Conservation (phyloP, 495 filamentous ascomycete species). For the Clavariopsis aquatica region DNA sequence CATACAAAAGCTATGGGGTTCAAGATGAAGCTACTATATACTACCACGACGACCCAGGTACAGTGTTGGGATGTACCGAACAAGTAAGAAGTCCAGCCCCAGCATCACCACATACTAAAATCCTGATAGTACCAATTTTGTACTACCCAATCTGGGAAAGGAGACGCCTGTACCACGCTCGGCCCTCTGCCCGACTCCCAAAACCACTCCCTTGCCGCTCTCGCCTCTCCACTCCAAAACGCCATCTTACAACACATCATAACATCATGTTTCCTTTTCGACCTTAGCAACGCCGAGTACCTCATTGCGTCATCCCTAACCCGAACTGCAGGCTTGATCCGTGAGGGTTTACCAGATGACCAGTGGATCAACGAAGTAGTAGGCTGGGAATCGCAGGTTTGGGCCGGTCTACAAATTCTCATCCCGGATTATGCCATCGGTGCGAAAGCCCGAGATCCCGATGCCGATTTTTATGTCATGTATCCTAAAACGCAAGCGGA, state of each 20-base stretch:
- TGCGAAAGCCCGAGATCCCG: neutral
- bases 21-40: slow-evolving; percentile 5
- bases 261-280: slow-evolving; percentile 1
- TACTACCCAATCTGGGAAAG: neutral
- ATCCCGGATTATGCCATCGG: slow-evolving; percentile 21
- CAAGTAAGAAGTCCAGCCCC: no score
- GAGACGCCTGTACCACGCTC: neutral
- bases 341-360: slow-evolving; percentile 5
- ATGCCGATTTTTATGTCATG: neutral
- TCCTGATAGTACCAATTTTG: slow-evolving; percentile 7
- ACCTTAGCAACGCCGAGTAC: neutral
- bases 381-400: slow-evolving; percentile 5
- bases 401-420: slow-evolving; percentile 7
- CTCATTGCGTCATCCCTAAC: neutral
- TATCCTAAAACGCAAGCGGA: neutral
- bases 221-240: neutral
- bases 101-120: neutral
- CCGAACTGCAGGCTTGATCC: neutral
- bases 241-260: neutral
- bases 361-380: slow-evolving; percentile 20
- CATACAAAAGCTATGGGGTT: neutral
- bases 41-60: neutral
- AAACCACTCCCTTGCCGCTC: neutral
- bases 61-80: neutral
- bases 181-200: neutral